These are phyloP conservation scores for Pyrenopolyporus hunteri DNA, from an alignment of 495 filamentous ascomycete species.

Conservation along the genomic window DNA sequence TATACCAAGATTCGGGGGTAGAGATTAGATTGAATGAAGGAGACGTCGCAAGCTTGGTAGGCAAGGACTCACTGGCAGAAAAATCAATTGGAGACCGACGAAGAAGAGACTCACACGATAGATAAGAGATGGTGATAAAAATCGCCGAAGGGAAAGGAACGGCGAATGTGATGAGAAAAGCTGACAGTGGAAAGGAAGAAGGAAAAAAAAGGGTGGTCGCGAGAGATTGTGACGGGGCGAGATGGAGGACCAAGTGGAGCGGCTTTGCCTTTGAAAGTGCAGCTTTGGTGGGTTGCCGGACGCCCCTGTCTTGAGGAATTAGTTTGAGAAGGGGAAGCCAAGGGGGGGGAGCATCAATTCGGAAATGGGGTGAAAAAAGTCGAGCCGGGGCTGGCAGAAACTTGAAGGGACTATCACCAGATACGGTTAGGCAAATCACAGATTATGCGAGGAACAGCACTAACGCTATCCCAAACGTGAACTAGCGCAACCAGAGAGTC, in stretches of 20 bases:
- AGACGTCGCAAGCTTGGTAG: conserved; percentile 6
- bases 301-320: conserved; percentile 16
- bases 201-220: conserved; percentile 41
- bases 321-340: conserved; percentile 35
- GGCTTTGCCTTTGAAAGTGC: conserved; percentile 26
- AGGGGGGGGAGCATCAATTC: conserved; percentile 41
- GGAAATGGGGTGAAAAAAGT: conserved; percentile 27
- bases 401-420: conserved; percentile 21
- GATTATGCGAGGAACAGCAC: conserved; percentile 34
- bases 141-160: conserved; percentile 37
- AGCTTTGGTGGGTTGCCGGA: conserved; percentile 35
- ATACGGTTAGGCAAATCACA: conserved; percentile 28
- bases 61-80: conserved; percentile 37
- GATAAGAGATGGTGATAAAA: conserved; percentile 37
- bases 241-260: conserved; percentile 37
- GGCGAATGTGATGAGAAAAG: conserved; percentile 37
- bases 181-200: conserved; percentile 39
- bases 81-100: conserved; percentile 29
- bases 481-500: conserved; percentile 17
- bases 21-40: neutral
- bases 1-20: neutral
- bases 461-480: conserved; percentile 6
- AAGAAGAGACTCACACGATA: conserved; percentile 26
- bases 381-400: conserved; percentile 32
- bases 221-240: conserved; percentile 41